Conservation (phyloP, 2,329 filamentous ascomycete species). For the Fusarium sp. region DNA sequence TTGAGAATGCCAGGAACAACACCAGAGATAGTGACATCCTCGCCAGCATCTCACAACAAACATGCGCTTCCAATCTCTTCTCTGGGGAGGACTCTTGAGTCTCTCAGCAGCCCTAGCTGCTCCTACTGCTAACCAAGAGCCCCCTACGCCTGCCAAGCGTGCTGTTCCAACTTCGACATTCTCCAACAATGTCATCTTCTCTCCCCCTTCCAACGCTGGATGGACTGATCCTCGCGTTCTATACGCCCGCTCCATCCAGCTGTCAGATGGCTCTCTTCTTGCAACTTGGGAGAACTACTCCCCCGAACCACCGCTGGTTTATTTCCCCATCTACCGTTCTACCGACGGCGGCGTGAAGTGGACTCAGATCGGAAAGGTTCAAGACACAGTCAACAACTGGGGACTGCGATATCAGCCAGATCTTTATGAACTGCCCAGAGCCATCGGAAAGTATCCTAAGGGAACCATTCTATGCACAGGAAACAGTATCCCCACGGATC, state of each 20-base stretch:
- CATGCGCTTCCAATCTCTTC: constrained; percentile 32
- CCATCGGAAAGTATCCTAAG: constrained; percentile 68
- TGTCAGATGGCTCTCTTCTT: constrained; percentile 61
- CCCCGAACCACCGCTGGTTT: constrained; percentile 66
- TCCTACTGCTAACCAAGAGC: constrained; percentile 23
- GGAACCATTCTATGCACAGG: constrained; percentile 75
- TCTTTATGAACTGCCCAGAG: constrained; percentile 72
- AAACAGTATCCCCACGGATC: constrained; percentile 70
- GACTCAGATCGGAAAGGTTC: constrained; percentile 73
- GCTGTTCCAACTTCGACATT: constrained; percentile 39
- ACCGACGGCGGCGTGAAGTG: constrained; percentile 69
- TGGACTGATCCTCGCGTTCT: constrained; percentile 61
- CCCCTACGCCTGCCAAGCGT: constrained; percentile 25
- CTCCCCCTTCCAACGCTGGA: constrained; percentile 51
- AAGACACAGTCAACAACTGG: constrained; percentile 73
- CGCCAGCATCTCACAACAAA: background rate
- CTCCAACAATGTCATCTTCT: constrained; percentile 55
- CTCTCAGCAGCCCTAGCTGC: constrained; percentile 35
- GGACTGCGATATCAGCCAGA: constrained; percentile 79
- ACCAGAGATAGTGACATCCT: background rate
- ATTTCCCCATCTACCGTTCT: constrained; percentile 68
- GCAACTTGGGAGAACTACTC: constrained; percentile 70
- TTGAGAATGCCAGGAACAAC: background rate
- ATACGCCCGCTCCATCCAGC: constrained; percentile 61
- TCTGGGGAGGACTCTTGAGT: constrained; percentile 37